Conservation (phyloP, 129 eudicot species). For the Smallanthus sonchifolius region DNA sequence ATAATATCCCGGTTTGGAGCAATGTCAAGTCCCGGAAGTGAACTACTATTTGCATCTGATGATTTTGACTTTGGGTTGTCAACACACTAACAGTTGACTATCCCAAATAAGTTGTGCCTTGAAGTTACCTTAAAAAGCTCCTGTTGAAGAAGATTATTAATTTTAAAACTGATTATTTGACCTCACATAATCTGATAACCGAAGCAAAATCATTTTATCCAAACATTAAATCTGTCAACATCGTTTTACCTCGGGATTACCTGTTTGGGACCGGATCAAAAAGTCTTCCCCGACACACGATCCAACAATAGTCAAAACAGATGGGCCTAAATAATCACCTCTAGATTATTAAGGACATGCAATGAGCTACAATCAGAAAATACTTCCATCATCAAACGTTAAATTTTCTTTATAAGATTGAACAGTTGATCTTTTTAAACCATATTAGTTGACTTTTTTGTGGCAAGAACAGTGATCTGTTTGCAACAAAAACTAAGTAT, state of each 20-base stretch:
- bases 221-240: slow-evolving; percentile 8
- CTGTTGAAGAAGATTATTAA: slow-evolving; percentile 27
- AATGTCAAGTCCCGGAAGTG: slow-evolving; percentile 70
- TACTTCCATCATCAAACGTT: background rate
- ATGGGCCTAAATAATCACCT: background rate
- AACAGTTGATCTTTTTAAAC: background rate
- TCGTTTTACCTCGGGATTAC: slow-evolving; percentile 69
- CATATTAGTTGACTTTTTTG: background rate
- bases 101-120: slow-evolving; percentile 73
- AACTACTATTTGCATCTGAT: slow-evolving; percentile 66
- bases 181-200: background rate
- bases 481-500: background rate
- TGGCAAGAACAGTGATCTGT: background rate
- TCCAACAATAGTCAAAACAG: slow-evolving; percentile 48
- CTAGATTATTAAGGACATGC: background rate
- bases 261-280: slow-evolving; percentile 85
- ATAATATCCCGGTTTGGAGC: slow-evolving; percentile 85
- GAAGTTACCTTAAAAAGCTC: slow-evolving; percentile 85
- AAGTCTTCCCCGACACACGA: slow-evolving; percentile 93
- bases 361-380: background rate
- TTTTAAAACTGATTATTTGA: background rate
- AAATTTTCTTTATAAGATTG: background rate
- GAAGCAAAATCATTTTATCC: background rate
- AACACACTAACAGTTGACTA: slow-evolving; percentile 90
- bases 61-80: slow-evolving; percentile 86